Base-by-base conservation (phyloP, 768 basidiomycete genomes). In the Suillus weaverae region DNA sequence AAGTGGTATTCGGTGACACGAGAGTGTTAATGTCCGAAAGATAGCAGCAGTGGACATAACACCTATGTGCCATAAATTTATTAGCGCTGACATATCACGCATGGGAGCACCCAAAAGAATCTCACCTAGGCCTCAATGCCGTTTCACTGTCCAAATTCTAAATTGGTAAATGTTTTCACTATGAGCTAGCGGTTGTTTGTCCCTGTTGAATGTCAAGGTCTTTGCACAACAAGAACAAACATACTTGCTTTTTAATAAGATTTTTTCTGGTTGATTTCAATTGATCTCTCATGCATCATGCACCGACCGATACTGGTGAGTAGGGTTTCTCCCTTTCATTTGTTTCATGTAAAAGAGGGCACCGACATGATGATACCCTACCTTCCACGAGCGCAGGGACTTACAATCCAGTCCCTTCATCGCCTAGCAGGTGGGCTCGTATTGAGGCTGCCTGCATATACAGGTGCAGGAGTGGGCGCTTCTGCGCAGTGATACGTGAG, bases 341-440 rank as follows among this genome's bases (percentile, higher is more conserved):
- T 30, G 0, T 60, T 26, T 20, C 5, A 13, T 30, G 5, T 18
- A 8, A 38, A 56, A 57, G 56, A 57, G 2, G 20, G 16, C 30
- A 5, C 26, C 63, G 62, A 48, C 30, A 69, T 77, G 75, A 76
- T 77, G 76, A 76, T 74, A 76, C 22, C 57, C 64, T 32, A 73
- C 67, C 76, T 65, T 64, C 64, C 60, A 65, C 67, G 76, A 76
- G 76, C 67, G 68, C 51, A 69, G 75, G 75, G 75, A 77, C 72
- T 62, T 65, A 18, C 64, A 43, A 68, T 76, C 75, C 74, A 76
- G 76, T 70, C 76, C 69, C 74, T 73, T 64, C 73, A 66, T 76
- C 73, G 69, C 74, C 68, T 72, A 77, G 75, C 74, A 72, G 73
- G 68, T 61, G 69, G 62, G 5, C 75, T 77, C 74, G 76, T 76